These are phyloP conservation scores for Fusarium coffeatum DNA, from an alignment of 2,329 filamentous ascomycete genomes.

Conservation along the genomic window DNA sequence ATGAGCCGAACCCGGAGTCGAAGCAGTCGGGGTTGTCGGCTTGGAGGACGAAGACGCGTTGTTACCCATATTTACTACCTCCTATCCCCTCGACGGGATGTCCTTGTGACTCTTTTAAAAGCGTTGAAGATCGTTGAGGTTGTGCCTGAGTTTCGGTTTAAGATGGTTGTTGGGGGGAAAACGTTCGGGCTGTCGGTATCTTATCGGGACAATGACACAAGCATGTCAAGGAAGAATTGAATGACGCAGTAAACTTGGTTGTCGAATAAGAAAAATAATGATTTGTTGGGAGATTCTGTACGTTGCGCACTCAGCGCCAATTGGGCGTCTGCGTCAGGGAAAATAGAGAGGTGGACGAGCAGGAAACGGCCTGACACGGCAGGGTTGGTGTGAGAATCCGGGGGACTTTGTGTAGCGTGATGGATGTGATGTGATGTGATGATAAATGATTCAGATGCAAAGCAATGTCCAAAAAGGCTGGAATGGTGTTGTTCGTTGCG, in stretches of 20 bases:
- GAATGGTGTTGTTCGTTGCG: not conserved
- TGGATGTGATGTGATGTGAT: slow-evolving; percentile 5
- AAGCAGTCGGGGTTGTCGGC: slow-evolving; percentile 49
- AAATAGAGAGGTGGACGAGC: slow-evolving; percentile 14
- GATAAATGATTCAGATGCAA: slow-evolving; percentile 16
- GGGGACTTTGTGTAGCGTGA: slow-evolving; percentile 35
- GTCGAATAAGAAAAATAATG: not conserved
- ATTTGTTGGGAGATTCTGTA: slow-evolving; percentile 2
- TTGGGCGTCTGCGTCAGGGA: slow-evolving; percentile 11
- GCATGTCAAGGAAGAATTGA: slow-evolving; percentile 25
- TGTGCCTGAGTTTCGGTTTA: not conserved
- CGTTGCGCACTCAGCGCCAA: slow-evolving; percentile 37
- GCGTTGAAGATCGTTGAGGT: not conserved
- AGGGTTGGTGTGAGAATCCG: slow-evolving; percentile 28
- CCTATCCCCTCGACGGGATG: slow-evolving; percentile 19
- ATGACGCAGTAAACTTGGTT: slow-evolving; percentile 4
- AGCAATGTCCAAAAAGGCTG: not conserved
- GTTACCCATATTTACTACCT: slow-evolving; percentile 51
- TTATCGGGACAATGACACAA: slow-evolving; percentile 31
- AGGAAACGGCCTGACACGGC: slow-evolving; percentile 32
- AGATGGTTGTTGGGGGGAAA: not conserved
- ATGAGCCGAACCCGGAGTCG: slow-evolving; percentile 44
- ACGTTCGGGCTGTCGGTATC: slow-evolving; percentile 24
- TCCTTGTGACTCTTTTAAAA: slow-evolving; percentile 4
- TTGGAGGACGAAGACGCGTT: slow-evolving; percentile 55